Evolutionary conservation across 768 basidiomycete genomes (phyloP), one percentile per base, ranked within the genome.

Genomic region (Lactarius pseudohatsudake): DNA sequence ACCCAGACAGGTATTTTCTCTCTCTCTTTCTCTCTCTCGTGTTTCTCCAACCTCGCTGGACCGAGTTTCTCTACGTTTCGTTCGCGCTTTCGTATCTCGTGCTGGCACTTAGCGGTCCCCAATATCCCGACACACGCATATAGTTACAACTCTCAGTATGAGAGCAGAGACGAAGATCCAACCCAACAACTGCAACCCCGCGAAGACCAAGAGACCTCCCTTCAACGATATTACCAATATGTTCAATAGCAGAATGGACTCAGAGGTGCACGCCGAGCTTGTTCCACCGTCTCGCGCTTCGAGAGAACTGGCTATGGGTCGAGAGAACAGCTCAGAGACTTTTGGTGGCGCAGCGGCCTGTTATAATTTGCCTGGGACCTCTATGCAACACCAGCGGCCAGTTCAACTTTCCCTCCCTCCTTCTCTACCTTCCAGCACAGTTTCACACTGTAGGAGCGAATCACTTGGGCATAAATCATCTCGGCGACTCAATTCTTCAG

Each of bases 171-270:
- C 50, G 2, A 53, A 28, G 50, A 22, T 53, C 50, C 50, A 53
- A 8, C 22, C 11, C 47, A 50, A 50, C 11, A 36, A 45, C 32
- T 30, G 13, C 36, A 67, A 58, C 55, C 38, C 22, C 32, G 26
- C 54, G 7, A 55, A 63, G 34, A 15, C 18, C 36, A 57, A 38
- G 54, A 57, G 69, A 26, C 59, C 13, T n/a, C 69, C 69, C 40
- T 64, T 69, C 47, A 32, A 60, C 20, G 69, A 69, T 58, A 69
- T 69, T n/a, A 69, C 69, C 53, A 63, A 69, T 56, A 55, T 8
- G 15, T 6, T 59, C 22, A 53, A 61, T 40, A 26, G n/a, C 26
- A 30, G 45, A 32, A 16, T 28, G 18, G 50, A 53, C 13, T 53
- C 50, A 28, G 22, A 62, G 16, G 41, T 36, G 53, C 54, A 54